Percentiles rank a stretch among this genome's conserved stretches.
phyloP scores from a whole-genome alignment of 2,329 filamentous ascomycete genomes.

The Bipolaris zeicola region DNA sequence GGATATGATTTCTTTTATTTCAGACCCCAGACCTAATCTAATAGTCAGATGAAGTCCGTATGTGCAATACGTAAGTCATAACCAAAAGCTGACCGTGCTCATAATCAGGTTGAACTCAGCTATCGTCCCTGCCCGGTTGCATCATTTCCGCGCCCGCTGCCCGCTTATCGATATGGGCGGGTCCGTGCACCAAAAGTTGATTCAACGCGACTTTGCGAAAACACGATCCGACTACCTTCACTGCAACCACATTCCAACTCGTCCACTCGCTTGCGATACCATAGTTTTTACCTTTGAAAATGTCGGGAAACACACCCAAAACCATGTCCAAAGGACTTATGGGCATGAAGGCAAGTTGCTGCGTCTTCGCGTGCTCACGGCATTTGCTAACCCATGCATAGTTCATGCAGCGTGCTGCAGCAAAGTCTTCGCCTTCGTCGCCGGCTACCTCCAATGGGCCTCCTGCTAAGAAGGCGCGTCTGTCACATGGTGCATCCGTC shows the following conservation, averaged over 20 bases:
- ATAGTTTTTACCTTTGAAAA: conserved; percentile 13
- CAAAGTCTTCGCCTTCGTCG: conserved; percentile 60
- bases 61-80: neutral
- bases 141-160: neutral
- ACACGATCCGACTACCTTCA: conserved; percentile 3
- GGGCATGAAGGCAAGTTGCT: conserved; percentile 74
- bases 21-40: neutral
- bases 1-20: neutral
- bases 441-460: conserved; percentile 58
- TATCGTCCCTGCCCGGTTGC: neutral
- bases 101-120: neutral
- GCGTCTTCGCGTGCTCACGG: neutral
- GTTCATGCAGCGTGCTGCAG: conserved; percentile 91
- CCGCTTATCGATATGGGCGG: conserved; percentile 2
- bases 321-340: conserved; percentile 85
- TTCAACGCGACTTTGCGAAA: conserved; percentile 12
- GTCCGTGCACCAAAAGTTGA: conserved; percentile 11
- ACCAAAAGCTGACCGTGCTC: neutral
- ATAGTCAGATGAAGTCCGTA: neutral
- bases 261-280: neutral
- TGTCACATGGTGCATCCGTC: conserved; percentile 50
- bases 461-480: conserved; percentile 69
- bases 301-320: conserved; percentile 54
- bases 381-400: conserved; percentile 36
- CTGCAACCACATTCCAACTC: neutral